Conservation (phyloP, 164 flowering plant species). For the Hamamelis virginiana region DNA sequence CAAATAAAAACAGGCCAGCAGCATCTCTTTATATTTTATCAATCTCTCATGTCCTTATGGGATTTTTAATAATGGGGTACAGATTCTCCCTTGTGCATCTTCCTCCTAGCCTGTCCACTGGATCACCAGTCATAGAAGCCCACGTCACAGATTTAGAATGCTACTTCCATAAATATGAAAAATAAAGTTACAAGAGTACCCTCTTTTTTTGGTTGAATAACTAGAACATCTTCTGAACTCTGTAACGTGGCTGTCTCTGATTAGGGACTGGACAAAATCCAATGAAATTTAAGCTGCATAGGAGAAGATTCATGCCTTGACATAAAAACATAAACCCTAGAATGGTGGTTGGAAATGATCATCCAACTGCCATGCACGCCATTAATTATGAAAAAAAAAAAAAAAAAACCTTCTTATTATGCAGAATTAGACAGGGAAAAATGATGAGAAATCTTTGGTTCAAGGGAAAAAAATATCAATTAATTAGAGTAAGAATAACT, state of each 20-base stretch:
- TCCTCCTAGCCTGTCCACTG: slow-evolving; percentile 1
- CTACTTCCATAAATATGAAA: neutral
- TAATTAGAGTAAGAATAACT: neutral
- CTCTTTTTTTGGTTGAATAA: neutral
- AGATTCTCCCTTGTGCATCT: neutral
- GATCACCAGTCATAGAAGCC: neutral
- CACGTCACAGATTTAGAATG: slow-evolving; percentile 4
- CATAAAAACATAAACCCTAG: neutral
- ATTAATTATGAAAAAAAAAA: no score
- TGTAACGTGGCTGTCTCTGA: neutral
- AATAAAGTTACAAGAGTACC: neutral
- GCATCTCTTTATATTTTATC: slow-evolving; percentile 11
- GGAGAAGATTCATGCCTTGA: neutral
- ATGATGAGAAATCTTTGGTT: neutral
- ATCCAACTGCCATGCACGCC: slow-evolving; percentile 8
- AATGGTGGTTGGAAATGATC: slow-evolving; percentile 1
- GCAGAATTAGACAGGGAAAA: no score
- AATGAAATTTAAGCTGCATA: neutral
- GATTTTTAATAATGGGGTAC: slow-evolving; percentile 1
- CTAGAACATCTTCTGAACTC: neutral
- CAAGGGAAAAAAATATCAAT: neutral
- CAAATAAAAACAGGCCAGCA: neutral
- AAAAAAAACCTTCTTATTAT: no score
- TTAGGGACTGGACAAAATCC: neutral
- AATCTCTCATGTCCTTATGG: slow-evolving; percentile 7